These are phyloP conservation scores for Fusarium sp. DNA, from an alignment of 2,329 filamentous ascomycete genomes.

Conservation along the genomic window DNA sequence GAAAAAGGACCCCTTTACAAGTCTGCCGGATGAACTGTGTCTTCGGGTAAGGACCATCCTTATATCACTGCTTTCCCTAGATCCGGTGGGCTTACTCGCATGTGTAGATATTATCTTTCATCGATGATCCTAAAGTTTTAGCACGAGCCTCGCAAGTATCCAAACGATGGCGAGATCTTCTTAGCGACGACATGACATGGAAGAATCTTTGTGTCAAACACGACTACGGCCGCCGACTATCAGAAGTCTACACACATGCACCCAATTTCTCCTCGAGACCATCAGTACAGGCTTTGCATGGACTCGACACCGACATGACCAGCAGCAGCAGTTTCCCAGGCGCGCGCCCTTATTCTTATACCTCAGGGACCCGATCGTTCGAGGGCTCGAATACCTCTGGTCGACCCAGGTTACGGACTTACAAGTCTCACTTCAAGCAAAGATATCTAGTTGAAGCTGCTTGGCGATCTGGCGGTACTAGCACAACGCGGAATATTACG, in stretches of 20 bases:
- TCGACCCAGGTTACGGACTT: constrained; percentile 76
- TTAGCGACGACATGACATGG: constrained; percentile 98
- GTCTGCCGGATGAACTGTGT: constrained; percentile 91
- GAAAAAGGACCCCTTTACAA: constrained; percentile 95
- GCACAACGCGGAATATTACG: constrained; percentile 87
- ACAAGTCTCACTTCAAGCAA: constrained; percentile 98
- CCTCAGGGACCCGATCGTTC: constrained; percentile 61
- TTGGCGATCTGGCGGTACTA: constrained; percentile 91
- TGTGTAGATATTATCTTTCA: constrained; percentile 88
- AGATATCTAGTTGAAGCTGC: constrained; percentile 96
- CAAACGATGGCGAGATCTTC: constrained; percentile 87
- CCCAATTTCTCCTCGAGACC: constrained; percentile 45
- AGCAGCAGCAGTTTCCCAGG: constrained; percentile 57
- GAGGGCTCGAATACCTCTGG: constrained; percentile 55
- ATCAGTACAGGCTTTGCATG: constrained; percentile 46
- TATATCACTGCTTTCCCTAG: not conserved
- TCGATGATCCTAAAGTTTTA: constrained; percentile 94
- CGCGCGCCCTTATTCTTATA: constrained; percentile 50
- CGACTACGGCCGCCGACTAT: constrained; percentile 76
- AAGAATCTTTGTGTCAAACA: constrained; percentile 97
- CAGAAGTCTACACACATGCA: constrained; percentile 56
- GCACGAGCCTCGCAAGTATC: constrained; percentile 97
- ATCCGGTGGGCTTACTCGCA: not conserved
- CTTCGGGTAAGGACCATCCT: constrained; percentile 73
- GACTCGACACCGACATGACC: constrained; percentile 49